Evolutionary conservation across 495 filamentous ascomycete species (phyloP), one percentile per base, ranked within the genome.

Genomic region (Hypoxylon trugodes): DNA sequence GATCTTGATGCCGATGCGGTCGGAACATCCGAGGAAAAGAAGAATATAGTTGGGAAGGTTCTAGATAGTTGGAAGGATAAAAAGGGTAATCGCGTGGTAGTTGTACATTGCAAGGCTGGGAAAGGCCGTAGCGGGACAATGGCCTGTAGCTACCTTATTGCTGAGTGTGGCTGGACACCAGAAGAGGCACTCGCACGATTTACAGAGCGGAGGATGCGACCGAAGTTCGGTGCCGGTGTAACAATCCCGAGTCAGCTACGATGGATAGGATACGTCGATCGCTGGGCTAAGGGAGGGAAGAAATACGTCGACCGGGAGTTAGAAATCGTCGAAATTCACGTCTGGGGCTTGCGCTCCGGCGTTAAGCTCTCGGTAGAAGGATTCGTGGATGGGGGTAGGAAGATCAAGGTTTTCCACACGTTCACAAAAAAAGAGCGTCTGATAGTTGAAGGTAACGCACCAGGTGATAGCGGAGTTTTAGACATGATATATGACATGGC

Each of bases 101-200:
- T 98, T 4, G 91, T 98, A 8, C 95, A 98, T 73, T 98, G 95
- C 78, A 98, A 97, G 74, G 95, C 95, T 1, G 95, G 95, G 2
- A 98, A 98, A 74, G 95, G 95, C 1, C 82, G 95, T 40, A 95
- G 90, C 54, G 95, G 95, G n/a, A 96, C 91, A 0, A 84, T 92
- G 69, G 87, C 88, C 16, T 93, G 90, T 69, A 87, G 87, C 52
- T 98, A 97, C 71, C 77, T 98, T 42, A 96, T 98, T 59, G 86
- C 89, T 15, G 90, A 98, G 70, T 89, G 92, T 63, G 92, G 90
- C 15, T 97, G 93, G 93, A 87, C 81, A 32, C 77, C 86, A 9
- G 83, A 90, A 54, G 85, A 95, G 52, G 95, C 95, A 1, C 75
- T 96, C 65, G 79, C 87, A 36, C 78, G 89, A 13, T 98, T 97